Evolutionary conservation across 2,329 filamentous ascomycete genomes (phyloP).

Genomic region (Chrysoporthe cubensis): DNA sequence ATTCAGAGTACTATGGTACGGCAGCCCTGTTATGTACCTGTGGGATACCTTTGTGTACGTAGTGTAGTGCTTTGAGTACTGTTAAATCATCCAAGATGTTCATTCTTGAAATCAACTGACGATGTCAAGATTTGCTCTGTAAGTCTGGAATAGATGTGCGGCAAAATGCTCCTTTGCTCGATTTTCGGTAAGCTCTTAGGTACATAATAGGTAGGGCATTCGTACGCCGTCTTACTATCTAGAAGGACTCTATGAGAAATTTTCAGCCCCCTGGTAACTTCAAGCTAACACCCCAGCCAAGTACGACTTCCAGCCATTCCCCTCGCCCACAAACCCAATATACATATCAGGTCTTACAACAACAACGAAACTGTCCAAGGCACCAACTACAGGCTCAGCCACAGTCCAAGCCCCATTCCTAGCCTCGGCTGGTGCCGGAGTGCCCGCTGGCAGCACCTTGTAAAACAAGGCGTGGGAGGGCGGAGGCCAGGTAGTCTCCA

Average conservation of each 20-base stretch:
- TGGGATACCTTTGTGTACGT: background rate
- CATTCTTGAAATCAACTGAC: background rate
- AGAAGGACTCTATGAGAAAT: background rate
- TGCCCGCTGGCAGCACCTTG: slow-evolving; percentile 32
- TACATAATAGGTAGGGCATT: background rate
- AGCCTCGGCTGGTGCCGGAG: slow-evolving; percentile 17
- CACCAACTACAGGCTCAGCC: slow-evolving; percentile 35
- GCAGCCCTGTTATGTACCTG: background rate
- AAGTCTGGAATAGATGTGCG: background rate
- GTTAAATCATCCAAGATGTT: background rate
- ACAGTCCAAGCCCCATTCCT: slow-evolving; percentile 34
- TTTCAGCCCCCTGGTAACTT: background rate
- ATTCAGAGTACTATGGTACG: background rate
- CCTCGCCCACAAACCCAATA: slow-evolving; percentile 40
- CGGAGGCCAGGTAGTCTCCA: background rate
- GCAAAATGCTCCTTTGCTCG: background rate
- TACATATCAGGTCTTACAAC: slow-evolving; percentile 48
- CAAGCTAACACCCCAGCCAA: background rate
- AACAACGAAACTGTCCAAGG: slow-evolving; percentile 37
- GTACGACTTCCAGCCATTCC: slow-evolving; percentile 37
- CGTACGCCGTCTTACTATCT: background rate
- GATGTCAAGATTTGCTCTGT: background rate
- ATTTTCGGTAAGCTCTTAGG: background rate
- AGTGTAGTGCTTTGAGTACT: background rate
- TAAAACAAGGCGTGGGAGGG: background rate